Evolutionary conservation across 495 filamentous ascomycete genomes (phyloP), one percentile per base, ranked within the genome.

Genomic region (Lichenothelia convexa): DNA sequence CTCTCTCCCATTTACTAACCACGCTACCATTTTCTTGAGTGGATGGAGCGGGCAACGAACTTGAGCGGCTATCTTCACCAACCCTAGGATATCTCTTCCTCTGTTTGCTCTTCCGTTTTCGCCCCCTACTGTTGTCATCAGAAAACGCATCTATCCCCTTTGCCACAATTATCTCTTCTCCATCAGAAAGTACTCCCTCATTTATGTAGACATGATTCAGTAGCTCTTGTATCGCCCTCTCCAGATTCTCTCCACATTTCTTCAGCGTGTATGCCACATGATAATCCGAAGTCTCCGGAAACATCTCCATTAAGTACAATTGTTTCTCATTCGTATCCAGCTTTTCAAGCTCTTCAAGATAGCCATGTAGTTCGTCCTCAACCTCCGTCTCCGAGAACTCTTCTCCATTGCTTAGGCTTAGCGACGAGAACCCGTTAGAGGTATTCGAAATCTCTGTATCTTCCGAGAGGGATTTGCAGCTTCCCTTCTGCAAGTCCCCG

Each of bases 131-230:
- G 5, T 62, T 47, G 4, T 58, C 60, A 7, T 65, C 61, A 18
- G 61, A 63, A 46, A 94, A 94, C 0, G 70, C 85, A 39, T 94
- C 83, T 8, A 93, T 59, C 1, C 86, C 80, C 49, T 78, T 83
- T 2, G 68, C 67, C 9, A 70, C 51, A 3, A 44, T 47, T 1
- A 54, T 45, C 30, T 38, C 31, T 3, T 39, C 34, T 33, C 34
- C 32, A 17, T 65, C 60, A 2, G 60, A 59, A 0, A 50, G 56
- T 5, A 58, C 55, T 15, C 52, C 48, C 22, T 81, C 64, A 27
- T 78, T 68, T 12, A 93, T 71, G 49, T 71, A 81, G 7, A 73
- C 65, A 4, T 76, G 62, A 38, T 76, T 89, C 8, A 93, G 63
- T 2, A 97, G 61, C 32, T 82, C 74, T 50, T 97, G 84, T 43